phyloP scores from a whole-genome alignment of 192 early-diverging fungal species.

The Physocladia obscura region DNA sequence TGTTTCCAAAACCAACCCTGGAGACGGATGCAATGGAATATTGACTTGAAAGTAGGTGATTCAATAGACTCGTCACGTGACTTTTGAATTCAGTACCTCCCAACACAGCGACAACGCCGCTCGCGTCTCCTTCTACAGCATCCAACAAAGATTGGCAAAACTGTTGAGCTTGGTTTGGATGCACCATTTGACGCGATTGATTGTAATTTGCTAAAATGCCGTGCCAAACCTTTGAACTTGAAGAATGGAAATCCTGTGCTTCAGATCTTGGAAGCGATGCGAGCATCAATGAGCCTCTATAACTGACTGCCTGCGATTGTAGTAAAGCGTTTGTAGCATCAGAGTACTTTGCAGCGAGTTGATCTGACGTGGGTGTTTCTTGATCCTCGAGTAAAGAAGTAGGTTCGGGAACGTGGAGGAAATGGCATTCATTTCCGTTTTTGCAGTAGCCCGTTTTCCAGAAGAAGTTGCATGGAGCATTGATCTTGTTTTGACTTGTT shows the following conservation, averaged over 20 bases:
- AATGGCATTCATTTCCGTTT: not conserved
- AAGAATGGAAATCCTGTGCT: not conserved
- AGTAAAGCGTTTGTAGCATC: not conserved
- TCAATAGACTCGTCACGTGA: not conserved
- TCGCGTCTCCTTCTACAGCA: not conserved
- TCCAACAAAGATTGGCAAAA: constrained; percentile 7
- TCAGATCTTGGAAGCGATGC: not conserved
- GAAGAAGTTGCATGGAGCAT: not conserved
- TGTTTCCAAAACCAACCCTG: no score
- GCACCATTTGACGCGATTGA: not conserved
- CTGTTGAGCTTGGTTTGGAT: not conserved
- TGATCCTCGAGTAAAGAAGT: no score
- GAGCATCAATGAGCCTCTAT: not conserved
- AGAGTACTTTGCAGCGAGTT: not conserved
- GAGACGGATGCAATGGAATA: not conserved
- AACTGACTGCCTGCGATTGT: not conserved
- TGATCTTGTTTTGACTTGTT: not conserved
- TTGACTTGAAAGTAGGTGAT: not conserved
- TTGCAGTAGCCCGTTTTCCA: not conserved
- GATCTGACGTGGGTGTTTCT: not conserved
- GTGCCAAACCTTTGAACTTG: not conserved
- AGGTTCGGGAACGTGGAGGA: not conserved
- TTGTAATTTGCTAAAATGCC: not conserved
- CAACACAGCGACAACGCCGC: not conserved
- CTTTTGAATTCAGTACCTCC: not conserved